Conservation (phyloP, 1,284 basidiomycete species). For the Schizophyllum commune region DNA sequence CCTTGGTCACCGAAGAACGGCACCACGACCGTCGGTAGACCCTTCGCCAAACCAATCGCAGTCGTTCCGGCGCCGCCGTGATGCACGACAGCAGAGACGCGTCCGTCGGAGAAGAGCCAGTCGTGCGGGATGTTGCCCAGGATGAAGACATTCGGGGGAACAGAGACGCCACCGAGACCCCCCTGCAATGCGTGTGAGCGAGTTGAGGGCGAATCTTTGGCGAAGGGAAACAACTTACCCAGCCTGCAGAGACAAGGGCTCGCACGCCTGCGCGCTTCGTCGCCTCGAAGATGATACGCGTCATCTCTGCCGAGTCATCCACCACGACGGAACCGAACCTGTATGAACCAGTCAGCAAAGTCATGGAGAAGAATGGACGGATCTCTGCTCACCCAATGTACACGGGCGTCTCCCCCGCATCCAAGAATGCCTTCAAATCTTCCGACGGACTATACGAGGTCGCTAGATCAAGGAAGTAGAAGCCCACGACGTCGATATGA, state of each 20-base stretch:
- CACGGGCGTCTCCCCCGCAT: constrained; percentile 44
- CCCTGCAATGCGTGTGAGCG: neutral
- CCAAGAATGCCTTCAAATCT: constrained; percentile 42
- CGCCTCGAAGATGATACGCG: constrained; percentile 46
- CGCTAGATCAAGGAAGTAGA: constrained; percentile 50
- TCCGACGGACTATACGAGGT: constrained; percentile 37
- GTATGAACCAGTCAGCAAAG: no score
- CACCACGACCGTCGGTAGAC: constrained; percentile 57
- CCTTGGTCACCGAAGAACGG: constrained; percentile 65
- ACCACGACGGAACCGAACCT: constrained; percentile 60
- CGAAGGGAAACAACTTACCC: constrained; percentile 23
- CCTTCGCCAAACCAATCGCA: constrained; percentile 53
- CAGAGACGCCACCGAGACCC: neutral
- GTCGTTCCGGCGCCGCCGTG: constrained; percentile 67
- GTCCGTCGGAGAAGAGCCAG: constrained; percentile 51
- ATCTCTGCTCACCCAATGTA: constrained; percentile 34
- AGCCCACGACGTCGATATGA: constrained; percentile 56
- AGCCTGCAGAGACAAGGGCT: constrained; percentile 56
- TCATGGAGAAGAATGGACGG: no score
- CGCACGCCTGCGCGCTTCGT: constrained; percentile 44
- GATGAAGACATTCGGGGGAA: constrained; percentile 38
- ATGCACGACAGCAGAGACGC: constrained; percentile 57
- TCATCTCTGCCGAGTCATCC: constrained; percentile 49
- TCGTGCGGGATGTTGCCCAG: constrained; percentile 62
- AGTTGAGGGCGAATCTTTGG: neutral